A percentile compares a stretch with the other conserved stretches of the same genome.
These are phyloP conservation scores for Chrysanthemum makinoi DNA, from an alignment of 129 eudicot species.

Conservation along the genomic window DNA sequence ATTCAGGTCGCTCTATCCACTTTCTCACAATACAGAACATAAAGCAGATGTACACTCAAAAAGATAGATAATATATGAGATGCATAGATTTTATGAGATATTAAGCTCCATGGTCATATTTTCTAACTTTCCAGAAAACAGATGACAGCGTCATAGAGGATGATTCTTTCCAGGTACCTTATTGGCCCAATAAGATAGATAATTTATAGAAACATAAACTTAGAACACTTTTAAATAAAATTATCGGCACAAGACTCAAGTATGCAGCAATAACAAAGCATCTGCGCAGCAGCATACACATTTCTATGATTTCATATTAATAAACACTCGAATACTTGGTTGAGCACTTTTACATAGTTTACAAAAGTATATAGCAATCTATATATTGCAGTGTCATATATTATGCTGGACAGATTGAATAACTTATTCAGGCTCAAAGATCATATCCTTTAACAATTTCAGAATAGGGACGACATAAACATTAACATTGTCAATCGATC, in stretches of 20 bases:
- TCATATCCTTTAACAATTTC: background rate
- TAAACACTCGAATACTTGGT: background rate
- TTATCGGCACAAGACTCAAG: too few relatives aligned
- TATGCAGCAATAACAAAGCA: background rate
- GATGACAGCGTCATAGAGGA: background rate
- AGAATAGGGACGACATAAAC: background rate
- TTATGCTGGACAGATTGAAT: background rate
- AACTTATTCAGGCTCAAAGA: conserved; percentile 2
- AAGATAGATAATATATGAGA: background rate
- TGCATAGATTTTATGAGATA: too few relatives aligned
- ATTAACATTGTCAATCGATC: conserved; percentile 12
- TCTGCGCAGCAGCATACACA: too few relatives aligned
- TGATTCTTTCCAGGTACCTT: background rate
- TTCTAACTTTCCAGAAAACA: background rate
- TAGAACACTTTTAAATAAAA: background rate
- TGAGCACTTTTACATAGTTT: background rate
- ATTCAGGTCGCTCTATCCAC: background rate
- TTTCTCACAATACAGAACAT: conserved; percentile 4
- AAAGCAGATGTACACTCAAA: background rate
- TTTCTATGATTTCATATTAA: too few relatives aligned
- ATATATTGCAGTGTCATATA: too few relatives aligned
- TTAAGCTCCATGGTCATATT: background rate
- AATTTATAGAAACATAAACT: background rate
- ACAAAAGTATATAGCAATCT: too few relatives aligned
- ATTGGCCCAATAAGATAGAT: background rate